Evolutionary conservation across 1,284 basidiomycete species (phyloP).

Genomic region (Cutaneotrichosporon sp.): DNA sequence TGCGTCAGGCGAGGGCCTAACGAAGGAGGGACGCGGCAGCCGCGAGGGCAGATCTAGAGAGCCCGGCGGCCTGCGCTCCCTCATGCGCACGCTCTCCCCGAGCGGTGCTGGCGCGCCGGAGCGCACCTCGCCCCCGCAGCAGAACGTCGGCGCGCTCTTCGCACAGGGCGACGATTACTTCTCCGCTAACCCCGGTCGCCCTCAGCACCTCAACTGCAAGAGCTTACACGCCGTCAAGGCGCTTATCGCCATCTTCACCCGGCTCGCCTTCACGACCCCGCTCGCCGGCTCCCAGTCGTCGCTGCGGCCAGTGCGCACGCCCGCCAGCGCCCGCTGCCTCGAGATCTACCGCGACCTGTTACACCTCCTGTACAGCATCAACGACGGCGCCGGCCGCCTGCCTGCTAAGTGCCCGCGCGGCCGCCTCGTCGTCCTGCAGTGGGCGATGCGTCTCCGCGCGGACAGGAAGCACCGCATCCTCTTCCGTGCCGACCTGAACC

Average conservation of each 20-base stretch:
- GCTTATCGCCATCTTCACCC: conserved; percentile 56
- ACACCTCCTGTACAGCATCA: conserved; percentile 49
- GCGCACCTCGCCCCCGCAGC: background rate
- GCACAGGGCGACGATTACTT: conserved; percentile 12
- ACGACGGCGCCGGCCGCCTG: conserved; percentile 32
- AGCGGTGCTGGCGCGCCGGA: background rate
- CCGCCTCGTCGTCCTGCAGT: conserved; percentile 76
- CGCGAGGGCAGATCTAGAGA: conserved; percentile 17
- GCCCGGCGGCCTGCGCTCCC: conserved; percentile 30
- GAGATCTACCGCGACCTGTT: conserved; percentile 56
- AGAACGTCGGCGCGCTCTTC: conserved; percentile 8
- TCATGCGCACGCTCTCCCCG: conserved; percentile 43
- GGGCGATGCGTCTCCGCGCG: conserved; percentile 83
- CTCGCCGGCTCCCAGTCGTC: conserved; percentile 39
- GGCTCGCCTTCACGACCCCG: conserved; percentile 50
- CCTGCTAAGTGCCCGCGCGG: conserved; percentile 61
- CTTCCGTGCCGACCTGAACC: conserved; percentile 59
- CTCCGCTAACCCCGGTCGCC: background rate
- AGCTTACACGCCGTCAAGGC: conserved; percentile 51
- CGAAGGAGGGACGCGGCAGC: conserved; percentile 2
- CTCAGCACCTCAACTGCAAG: conserved; percentile 43
- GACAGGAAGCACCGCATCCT: conserved; percentile 89
- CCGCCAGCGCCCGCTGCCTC: conserved; percentile 55
- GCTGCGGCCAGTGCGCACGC: conserved; percentile 44
- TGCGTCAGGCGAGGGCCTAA: background rate